Evolutionary conservation across 2,329 filamentous ascomycete species (phyloP).

Genomic region (Sclerotinia nivalis): DNA sequence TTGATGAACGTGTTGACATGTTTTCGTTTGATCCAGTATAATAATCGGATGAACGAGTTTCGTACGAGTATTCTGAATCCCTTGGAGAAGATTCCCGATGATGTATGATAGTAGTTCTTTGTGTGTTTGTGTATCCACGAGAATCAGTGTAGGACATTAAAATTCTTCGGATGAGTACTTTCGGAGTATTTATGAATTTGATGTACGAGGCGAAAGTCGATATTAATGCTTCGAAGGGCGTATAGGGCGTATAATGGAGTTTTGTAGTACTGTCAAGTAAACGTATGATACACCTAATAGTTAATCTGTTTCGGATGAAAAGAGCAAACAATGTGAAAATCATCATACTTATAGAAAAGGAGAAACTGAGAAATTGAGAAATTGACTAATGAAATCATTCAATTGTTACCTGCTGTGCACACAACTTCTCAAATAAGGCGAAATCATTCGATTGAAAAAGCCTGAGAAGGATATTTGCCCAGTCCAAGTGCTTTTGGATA

Average conservation of each 20-base stretch:
- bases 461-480: neutral
- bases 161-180: neutral
- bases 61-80: constrained; percentile 3
- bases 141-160: constrained; percentile 15
- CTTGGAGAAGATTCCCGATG: constrained; percentile 9
- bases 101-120: neutral
- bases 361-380: constrained; percentile 6
- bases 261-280: neutral
- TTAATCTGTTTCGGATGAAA: constrained; percentile 13
- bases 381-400: constrained; percentile 4
- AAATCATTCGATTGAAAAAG: constrained; percentile 1
- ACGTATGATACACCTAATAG: neutral
- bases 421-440: neutral
- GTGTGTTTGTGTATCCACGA: constrained; percentile 14
- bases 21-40: neutral
- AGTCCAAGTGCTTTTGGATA: neutral
- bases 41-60: constrained; percentile 14
- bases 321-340: constrained; percentile 9
- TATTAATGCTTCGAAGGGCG: neutral
- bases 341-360: constrained; percentile 8
- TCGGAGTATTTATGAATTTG: constrained; percentile 6
- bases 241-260: neutral
- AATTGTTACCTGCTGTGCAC: constrained; percentile 3
- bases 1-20: constrained; percentile 12
- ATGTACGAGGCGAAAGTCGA: neutral